Conservation (phyloP, 2,329 filamentous ascomycete genomes). For the Phyllosticta capitalensis region DNA sequence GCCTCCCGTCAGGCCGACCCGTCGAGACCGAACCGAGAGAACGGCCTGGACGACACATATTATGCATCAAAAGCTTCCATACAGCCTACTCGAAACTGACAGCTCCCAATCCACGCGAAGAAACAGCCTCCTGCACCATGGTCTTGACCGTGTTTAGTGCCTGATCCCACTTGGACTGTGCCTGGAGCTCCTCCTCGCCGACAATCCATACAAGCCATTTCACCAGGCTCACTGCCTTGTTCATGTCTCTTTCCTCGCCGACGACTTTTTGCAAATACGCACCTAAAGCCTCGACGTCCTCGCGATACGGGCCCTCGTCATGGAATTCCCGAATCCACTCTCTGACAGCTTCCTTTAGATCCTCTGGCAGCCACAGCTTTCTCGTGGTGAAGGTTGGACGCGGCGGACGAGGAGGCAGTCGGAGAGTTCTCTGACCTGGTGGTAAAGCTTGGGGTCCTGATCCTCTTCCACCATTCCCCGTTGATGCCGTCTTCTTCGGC, state of each 20-base stretch:
- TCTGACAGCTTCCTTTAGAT: conserved; percentile 64
- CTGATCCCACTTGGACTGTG: conserved; percentile 23
- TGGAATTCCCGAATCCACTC: conserved; percentile 68
- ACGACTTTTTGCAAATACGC: conserved; percentile 66
- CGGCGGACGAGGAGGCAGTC: conserved; percentile 40
- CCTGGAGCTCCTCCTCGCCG: conserved; percentile 15
- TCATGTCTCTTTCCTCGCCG: conserved; percentile 64
- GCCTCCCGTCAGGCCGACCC: not conserved
- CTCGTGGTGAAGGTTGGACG: conserved; percentile 54
- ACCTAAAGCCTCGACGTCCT: conserved; percentile 67
- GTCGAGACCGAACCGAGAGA: not conserved
- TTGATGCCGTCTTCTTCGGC: not conserved
- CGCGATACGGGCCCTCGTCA: conserved; percentile 64
- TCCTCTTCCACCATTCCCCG: conserved; percentile 1
- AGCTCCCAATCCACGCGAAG: conserved; percentile 35
- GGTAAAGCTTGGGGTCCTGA: conserved; percentile 12
- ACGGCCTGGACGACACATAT: not conserved
- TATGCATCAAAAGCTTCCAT: not conserved
- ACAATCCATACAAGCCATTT: conserved; percentile 50
- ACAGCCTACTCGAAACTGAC: conserved; percentile 28
- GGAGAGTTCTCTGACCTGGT: conserved; percentile 29
- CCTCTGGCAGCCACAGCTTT: conserved; percentile 45
- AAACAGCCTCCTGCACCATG: conserved; percentile 33
- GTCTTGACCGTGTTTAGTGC: conserved; percentile 32
- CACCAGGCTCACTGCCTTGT: conserved; percentile 60